Conservation (phyloP, 371 early-diverging fungal species). For the Circinella minor region DNA sequence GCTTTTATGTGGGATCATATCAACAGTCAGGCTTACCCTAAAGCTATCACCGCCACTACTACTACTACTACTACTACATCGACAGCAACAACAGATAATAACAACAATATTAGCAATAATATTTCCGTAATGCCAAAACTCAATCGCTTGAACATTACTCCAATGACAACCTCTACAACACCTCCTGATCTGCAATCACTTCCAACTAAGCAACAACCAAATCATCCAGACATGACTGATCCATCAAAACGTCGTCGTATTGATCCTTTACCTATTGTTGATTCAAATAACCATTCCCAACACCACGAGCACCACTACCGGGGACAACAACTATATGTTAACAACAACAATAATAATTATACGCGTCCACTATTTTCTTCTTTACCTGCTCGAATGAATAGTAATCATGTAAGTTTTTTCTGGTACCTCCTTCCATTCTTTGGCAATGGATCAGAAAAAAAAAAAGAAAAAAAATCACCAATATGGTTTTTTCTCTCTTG, state of each 20-base stretch:
- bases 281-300: too few relatives aligned
- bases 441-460: neutral
- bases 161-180: neutral
- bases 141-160: neutral
- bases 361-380: conserved; percentile 13
- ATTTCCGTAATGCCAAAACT: neutral
- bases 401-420: neutral
- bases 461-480: neutral
- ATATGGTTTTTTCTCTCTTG: neutral
- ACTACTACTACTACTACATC: neutral
- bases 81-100: neutral
- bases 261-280: neutral
- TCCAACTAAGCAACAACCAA: too few relatives aligned
- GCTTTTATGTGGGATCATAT: too few relatives aligned
- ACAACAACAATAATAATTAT: neutral
- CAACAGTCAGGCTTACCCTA: too few relatives aligned
- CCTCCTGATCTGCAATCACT: neutral
- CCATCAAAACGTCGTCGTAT: conserved; percentile 13
- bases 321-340: neutral
- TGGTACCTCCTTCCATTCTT: neutral
- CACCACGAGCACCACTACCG: too few relatives aligned
- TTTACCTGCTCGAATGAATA: conserved; percentile 12
- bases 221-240: conserved; percentile 3
- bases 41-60: neutral
- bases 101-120: neutral